These are phyloP conservation scores for Rugonectria rugulosa DNA, from an alignment of 2,329 filamentous ascomycete genomes.

Conservation along the genomic window DNA sequence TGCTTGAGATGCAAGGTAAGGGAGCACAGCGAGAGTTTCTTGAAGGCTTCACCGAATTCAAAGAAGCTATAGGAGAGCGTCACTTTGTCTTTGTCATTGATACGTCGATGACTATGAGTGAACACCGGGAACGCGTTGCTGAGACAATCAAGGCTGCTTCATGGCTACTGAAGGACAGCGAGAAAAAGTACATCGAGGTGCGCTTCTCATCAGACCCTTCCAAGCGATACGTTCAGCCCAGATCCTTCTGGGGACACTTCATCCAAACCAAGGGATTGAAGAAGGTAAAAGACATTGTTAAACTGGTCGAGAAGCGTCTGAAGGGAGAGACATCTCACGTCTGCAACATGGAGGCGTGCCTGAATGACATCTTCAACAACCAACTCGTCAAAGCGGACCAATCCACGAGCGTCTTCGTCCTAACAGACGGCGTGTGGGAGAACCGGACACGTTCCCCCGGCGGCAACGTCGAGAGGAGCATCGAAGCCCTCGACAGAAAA, in stretches of 20 bases:
- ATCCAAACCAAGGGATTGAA: background rate
- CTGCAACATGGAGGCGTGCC: slow-evolving; percentile 22
- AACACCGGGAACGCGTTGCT: background rate
- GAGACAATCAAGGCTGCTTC: background rate
- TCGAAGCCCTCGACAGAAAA: background rate
- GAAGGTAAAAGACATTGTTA: background rate
- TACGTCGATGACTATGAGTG: slow-evolving; percentile 21
- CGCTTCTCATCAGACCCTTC: slow-evolving; percentile 18
- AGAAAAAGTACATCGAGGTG: slow-evolving; percentile 3
- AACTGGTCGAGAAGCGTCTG: background rate
- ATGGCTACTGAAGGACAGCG: slow-evolving; percentile 18
- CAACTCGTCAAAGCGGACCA: background rate
- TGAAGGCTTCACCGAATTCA: slow-evolving; percentile 7
- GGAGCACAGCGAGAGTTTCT: background rate
- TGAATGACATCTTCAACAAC: slow-evolving; percentile 5
- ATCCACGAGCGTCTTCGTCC: slow-evolving; percentile 17
- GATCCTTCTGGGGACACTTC: background rate
- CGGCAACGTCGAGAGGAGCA: background rate
- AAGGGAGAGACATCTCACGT: background rate
- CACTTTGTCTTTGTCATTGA: slow-evolving; percentile 25
- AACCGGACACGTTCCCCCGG: rapidly evolving
- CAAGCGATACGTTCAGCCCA: background rate
- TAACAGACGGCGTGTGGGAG: slow-evolving; percentile 25
- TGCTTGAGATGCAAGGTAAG: background rate
- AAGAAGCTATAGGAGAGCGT: background rate